Base-by-base conservation (phyloP, 371 early-diverging fungal genomes). In the Massospora cicadina region DNA sequence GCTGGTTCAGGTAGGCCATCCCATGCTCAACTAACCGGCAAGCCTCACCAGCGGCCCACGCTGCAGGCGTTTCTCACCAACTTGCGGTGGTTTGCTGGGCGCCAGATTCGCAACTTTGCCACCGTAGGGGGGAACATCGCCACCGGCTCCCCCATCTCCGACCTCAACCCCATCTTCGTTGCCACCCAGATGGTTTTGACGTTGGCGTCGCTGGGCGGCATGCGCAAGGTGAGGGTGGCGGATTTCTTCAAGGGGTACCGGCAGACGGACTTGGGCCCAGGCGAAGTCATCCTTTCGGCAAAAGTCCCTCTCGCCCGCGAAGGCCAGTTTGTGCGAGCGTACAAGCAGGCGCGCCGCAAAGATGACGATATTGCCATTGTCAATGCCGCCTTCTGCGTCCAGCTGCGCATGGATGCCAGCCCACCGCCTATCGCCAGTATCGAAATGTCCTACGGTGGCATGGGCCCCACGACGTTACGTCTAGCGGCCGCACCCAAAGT, bases 321-420 rank as follows among this genome's bases (percentile, higher is more conserved):
- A 54, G 66, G 73, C 58, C 82, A 87, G 69, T 78, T 75, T 65
- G 77, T 80, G n/a, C 69, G 77, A 55, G 81, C 85, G 1, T 89
- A 78, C 77, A 88, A 87, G 75, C 87, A 88, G 74, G 81, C 87
- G 60, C 84, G 85, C 71, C 73, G 88, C 66, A 80, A 79, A 70
- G 85, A 86, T 70, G 88, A 87, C 69, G 87, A 86, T 70, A 87
- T 88, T 65, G 84, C 88, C 24, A 87, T 87, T 67, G 88, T 84
- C 64, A 88, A 83, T 28, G 81, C 85, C 33, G 82, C 80, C 7
- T 71, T 88, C 55, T 70, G 78, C 5, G 77, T 84, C 13, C 67
- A 69, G 13, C 68, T 87, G n/a, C n/a, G n/a, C n/a, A n/a, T n/a
- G n/a, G n/a, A n/a, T 2, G 75, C 77, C 29, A 69, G 68, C 2